Conservation (phyloP, 176 grass and related monocot genomes). For the Calamus simplicifolius region DNA sequence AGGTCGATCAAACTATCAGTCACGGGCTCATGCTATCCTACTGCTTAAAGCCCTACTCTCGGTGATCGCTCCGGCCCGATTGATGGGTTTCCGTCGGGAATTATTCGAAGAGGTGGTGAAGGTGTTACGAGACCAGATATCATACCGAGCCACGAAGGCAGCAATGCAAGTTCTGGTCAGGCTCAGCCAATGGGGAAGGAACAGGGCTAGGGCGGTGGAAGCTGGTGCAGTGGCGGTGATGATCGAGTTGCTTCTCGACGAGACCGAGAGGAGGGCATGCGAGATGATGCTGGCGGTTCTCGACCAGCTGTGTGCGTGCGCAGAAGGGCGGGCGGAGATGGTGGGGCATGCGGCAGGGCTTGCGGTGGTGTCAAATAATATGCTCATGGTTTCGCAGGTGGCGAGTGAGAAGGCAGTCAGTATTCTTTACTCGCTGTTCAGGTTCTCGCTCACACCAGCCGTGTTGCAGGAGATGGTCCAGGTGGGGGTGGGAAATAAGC, state of each 20-base stretch:
- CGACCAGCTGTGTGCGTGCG: slow-evolving; percentile 72
- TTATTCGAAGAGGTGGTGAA: slow-evolving; percentile 55
- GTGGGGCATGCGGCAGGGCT: slow-evolving; percentile 55
- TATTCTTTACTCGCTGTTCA: slow-evolving; percentile 46
- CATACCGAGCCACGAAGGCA: slow-evolving; percentile 42
- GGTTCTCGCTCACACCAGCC: slow-evolving; percentile 38
- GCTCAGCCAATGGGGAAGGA: slow-evolving; percentile 45
- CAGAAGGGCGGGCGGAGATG: slow-evolving; percentile 76
- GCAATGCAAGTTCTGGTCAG: slow-evolving; percentile 42
- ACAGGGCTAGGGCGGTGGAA: slow-evolving; percentile 53
- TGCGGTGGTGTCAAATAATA: slow-evolving; percentile 59
- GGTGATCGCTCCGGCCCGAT: slow-evolving; percentile 29
- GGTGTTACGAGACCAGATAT: slow-evolving; percentile 39
- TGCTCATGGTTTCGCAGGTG: slow-evolving; percentile 46
- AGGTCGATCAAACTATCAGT: slow-evolving; percentile 38
- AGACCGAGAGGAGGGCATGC: slow-evolving; percentile 46
- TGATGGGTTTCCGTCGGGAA: slow-evolving; percentile 28
- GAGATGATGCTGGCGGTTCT: slow-evolving; percentile 53
- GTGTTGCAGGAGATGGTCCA: slow-evolving; percentile 87
- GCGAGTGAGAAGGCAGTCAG: slow-evolving; percentile 73
- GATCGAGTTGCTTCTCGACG: slow-evolving; percentile 61
- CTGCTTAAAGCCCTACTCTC: slow-evolving; percentile 46
- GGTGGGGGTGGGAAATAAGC: slow-evolving; percentile 51
- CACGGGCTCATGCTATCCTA: slow-evolving; percentile 36
- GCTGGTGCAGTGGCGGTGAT: slow-evolving; percentile 42